Conservation (phyloP, 164 flowering plant species). For the Vitis riparia region DNA sequence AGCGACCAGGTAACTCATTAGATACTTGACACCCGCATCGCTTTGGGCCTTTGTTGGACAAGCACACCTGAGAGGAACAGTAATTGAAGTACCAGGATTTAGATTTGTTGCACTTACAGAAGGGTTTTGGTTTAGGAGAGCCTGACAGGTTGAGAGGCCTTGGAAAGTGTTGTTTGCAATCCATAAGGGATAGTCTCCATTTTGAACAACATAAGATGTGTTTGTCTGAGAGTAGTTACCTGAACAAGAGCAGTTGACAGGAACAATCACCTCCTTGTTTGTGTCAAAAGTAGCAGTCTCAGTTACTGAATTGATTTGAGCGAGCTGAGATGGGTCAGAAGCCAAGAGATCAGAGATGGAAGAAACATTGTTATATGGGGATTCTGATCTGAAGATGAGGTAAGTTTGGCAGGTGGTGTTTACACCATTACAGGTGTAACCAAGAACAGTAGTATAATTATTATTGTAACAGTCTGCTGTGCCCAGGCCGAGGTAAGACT, state of each 20-base stretch:
- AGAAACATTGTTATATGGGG: conserved; percentile 5
- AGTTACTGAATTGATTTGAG: conserved; percentile 7
- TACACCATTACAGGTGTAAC: conserved; percentile 16
- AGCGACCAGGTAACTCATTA: conserved; percentile 48
- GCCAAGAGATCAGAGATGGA: conserved; percentile 12
- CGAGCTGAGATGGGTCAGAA: conserved; percentile 10
- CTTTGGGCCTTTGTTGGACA: conserved; percentile 70
- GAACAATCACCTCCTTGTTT: conserved; percentile 9
- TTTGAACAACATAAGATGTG: conserved; percentile 13
- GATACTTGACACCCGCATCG: conserved; percentile 42
- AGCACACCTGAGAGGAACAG: conserved; percentile 78
- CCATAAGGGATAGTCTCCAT: conserved; percentile 7
- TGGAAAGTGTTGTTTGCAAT: conserved; percentile 27
- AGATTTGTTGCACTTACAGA: conserved; percentile 9
- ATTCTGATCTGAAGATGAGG: conserved; percentile 9
- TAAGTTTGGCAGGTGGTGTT: conserved; percentile 7
- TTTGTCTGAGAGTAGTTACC: conserved; percentile 18
- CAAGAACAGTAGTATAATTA: not conserved
- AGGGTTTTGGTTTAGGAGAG: conserved; percentile 14
- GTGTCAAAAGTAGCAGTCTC: not conserved
- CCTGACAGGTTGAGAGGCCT: conserved; percentile 37
- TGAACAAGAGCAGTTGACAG: conserved; percentile 17
- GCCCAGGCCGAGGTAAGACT: too few species aligned
- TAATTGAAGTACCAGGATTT: conserved; percentile 32
- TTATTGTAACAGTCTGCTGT: too few species aligned